Evolutionary conservation across 2,329 filamentous ascomycete species (phyloP), one percentile per base, ranked within the genome.

Genomic region (Botryotinia narcissicola): DNA sequence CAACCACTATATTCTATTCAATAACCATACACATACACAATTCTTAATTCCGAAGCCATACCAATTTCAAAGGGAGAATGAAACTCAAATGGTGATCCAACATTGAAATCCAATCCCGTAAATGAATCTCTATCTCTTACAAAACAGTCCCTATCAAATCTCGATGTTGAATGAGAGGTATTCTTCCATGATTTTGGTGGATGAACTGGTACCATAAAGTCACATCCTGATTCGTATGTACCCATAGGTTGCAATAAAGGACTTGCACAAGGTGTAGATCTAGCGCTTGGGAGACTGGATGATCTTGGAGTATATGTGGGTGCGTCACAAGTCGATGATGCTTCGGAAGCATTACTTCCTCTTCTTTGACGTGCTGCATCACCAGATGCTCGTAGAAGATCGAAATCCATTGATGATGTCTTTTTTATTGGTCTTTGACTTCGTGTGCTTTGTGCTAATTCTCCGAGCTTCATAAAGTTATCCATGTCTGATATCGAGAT

Each of bases 401-500:
- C 66, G 29, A 73, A 73, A 29, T 73, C 72, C 35, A 40, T 70
- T 20, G 72, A 73, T 9, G 72, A 73, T 22, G 72, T 73, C 18
- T 37, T 61, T 40, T 73, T 73, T 59, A 73, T 60, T 12, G 72
- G 72, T 46, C 59, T 59, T 20, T 73, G 64, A 35, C 35, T 51
- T 29, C 72, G 44, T 57, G 59, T 59, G 4, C 32, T 20, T 63
- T 73, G 72, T 20, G 72, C 72, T 42, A 37, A 70, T 71, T 73
- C 72, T 35, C 72, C 72, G 3, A 70, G 35, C n/a, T 44, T 61
- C 64, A 70, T 70, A 40, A 73, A 71, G 10, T 57, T 62, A 7
- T 73, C 72, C 59, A 73, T 73, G 37, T 73, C 72, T 18, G 72
- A 62, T 22, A 71, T 73, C 12, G 72, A 73, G 44, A 73, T 73